These are phyloP conservation scores for Lepiota brunneoincarnata DNA, from an alignment of 768 basidiomycete genomes.

Conservation along the genomic window DNA sequence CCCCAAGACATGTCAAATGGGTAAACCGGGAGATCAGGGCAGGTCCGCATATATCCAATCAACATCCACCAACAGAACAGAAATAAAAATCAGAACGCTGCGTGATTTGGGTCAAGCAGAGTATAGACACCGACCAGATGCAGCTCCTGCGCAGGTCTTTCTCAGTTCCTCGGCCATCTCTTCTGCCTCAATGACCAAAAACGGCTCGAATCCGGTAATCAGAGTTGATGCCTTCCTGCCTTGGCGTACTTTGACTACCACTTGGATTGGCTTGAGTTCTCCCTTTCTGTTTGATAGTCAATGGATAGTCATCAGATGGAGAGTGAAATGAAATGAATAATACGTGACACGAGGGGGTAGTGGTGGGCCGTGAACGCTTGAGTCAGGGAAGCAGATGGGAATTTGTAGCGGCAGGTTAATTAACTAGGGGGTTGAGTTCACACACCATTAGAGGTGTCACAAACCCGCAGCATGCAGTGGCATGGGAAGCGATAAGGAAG, in stretches of 20 bases:
- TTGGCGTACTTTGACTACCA: slow-evolving; percentile 68
- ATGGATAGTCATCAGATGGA: slow-evolving; percentile 2
- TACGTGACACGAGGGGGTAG: background rate
- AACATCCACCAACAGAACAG: background rate
- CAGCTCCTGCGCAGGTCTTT: slow-evolving; percentile 74
- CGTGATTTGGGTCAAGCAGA: background rate
- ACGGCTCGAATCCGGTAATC: slow-evolving; percentile 80
- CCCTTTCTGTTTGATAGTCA: slow-evolving; percentile 61
- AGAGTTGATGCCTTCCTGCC: slow-evolving; percentile 76
- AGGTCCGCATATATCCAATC: too few species aligned
- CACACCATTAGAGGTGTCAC: too few species aligned
- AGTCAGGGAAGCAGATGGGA: background rate
- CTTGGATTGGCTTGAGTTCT: slow-evolving; percentile 61
- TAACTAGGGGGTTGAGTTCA: too few species aligned
- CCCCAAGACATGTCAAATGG: too few species aligned
- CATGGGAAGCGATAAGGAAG: background rate
- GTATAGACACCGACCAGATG: slow-evolving; percentile 53
- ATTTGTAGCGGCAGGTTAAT: background rate
- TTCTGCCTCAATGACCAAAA: slow-evolving; percentile 59
- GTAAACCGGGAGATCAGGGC: too few species aligned
- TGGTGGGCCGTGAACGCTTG: too few species aligned
- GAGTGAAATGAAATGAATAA: background rate
- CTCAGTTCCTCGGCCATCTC: slow-evolving; percentile 77
- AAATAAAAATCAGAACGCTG: background rate
- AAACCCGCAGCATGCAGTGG: too few species aligned